phyloP scores from a whole-genome alignment of 2,329 filamentous ascomycete species.

The Colletotrichum sp. region DNA sequence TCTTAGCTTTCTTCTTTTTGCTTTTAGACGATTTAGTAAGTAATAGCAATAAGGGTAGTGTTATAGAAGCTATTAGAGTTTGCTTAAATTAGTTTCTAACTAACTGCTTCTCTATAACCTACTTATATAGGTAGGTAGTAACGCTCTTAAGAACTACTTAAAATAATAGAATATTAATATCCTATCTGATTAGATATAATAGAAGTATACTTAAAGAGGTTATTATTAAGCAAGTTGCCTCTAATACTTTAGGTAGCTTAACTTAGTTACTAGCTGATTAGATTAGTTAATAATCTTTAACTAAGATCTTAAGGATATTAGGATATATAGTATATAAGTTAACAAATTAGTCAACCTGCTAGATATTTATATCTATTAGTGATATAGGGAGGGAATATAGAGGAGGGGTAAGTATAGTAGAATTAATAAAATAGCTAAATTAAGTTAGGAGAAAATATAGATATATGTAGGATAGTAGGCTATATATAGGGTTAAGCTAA shows the following conservation, averaged over 20 bases:
- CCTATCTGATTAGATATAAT: not conserved
- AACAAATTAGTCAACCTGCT: not conserved
- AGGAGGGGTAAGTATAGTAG: no score
- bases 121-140: not conserved
- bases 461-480: no score
- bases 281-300: not conserved
- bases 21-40: not conserved
- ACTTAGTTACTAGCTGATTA: not conserved
- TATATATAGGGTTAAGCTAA: no score
- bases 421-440: no score
- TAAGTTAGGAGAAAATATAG: no score
- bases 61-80: not conserved
- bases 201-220: not conserved
- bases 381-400: not conserved
- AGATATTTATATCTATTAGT: not conserved
- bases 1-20: not conserved
- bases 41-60: accelerated
- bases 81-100: not conserved
- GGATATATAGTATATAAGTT: not conserved
- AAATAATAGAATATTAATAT: not conserved
- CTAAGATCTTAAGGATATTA: not conserved
- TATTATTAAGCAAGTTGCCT: not conserved
- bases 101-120: not conserved
- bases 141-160: not conserved
- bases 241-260: not conserved